These are phyloP conservation scores for Orychophragmus violaceus DNA, from an alignment of 345 rosid genomes.

Conservation along the genomic window DNA sequence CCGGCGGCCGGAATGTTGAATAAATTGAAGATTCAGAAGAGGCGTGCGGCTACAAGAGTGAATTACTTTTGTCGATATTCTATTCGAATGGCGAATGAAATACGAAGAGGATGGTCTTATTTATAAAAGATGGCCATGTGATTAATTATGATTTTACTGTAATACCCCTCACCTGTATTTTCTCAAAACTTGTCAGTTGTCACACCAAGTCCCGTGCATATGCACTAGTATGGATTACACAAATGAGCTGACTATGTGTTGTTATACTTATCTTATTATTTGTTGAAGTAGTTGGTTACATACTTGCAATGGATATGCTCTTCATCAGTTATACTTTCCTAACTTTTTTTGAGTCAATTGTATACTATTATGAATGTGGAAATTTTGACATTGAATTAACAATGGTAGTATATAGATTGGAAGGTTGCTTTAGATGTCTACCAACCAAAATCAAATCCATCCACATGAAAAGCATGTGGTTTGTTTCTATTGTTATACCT, in stretches of 20 bases:
- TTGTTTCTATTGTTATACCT: conserved; percentile 3
- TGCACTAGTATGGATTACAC: too few relatives aligned
- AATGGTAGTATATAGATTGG: neutral
- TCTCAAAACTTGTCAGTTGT: neutral
- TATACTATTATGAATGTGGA: neutral
- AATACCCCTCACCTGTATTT: conserved; percentile 23
- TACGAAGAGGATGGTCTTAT: neutral
- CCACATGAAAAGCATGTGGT: conserved; percentile 22
- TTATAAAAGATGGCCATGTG: conserved; percentile 23
- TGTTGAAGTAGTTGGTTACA: too few relatives aligned
- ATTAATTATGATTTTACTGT: neutral
- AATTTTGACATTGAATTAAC: conserved; percentile 12
- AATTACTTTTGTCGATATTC: neutral
- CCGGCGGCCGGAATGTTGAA: conserved; percentile 6
- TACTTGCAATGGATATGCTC: too few relatives aligned
- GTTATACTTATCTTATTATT: neutral
- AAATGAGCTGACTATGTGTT: too few relatives aligned
- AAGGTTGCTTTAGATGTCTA: conserved; percentile 12
- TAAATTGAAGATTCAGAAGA: conserved; percentile 3
- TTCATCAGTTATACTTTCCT: too few relatives aligned
- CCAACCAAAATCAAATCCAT: conserved; percentile 22
- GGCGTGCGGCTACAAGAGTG: conserved; percentile 21
- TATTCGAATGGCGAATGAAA: neutral
- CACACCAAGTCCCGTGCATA: conserved; percentile 7
- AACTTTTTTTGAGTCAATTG: conserved; percentile 5